These are phyloP conservation scores for Calcarisporium arbuscula DNA, from an alignment of 2,329 filamentous ascomycete genomes.

Conservation along the genomic window DNA sequence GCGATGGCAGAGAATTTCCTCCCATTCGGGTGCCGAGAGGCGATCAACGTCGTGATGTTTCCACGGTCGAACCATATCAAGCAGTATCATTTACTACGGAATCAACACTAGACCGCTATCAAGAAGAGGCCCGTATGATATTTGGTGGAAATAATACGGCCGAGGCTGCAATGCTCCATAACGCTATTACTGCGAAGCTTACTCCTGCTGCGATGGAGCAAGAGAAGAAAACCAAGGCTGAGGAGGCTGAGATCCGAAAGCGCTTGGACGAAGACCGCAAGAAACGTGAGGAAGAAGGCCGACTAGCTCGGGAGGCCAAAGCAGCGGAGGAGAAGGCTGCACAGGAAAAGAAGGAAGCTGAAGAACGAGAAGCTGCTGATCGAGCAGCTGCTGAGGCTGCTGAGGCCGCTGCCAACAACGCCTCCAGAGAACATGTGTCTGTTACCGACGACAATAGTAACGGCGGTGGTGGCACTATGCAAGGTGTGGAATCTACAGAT, in stretches of 20 bases:
- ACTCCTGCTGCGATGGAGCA: conserved; percentile 80
- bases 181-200: conserved; percentile 63
- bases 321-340: conserved; percentile 63
- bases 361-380: conserved; percentile 55
- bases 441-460: conserved; percentile 8
- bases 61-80: conserved; percentile 58
- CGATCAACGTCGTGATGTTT: conserved; percentile 41
- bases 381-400: conserved; percentile 56
- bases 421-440: conserved; percentile 12
- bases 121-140: conserved; percentile 82
- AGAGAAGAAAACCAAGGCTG: conserved; percentile 63
- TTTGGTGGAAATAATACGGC: conserved; percentile 59
- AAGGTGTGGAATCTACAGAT: conserved; percentile 61
- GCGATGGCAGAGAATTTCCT: conserved; percentile 43
- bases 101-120: conserved; percentile 72
- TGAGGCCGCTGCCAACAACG: conserved; percentile 34
- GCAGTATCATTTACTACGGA: conserved; percentile 69
- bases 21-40: conserved; percentile 34
- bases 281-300: conserved; percentile 59
- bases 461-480: conserved; percentile 52
- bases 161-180: conserved; percentile 65
- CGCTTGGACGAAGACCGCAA: conserved; percentile 53
- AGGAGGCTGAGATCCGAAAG: conserved; percentile 43
- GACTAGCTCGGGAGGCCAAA: conserved; percentile 60
- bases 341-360: conserved; percentile 63